Evolutionary conservation across 1,284 basidiomycete species (phyloP).

Genomic region (Earliella scabrosa): DNA sequence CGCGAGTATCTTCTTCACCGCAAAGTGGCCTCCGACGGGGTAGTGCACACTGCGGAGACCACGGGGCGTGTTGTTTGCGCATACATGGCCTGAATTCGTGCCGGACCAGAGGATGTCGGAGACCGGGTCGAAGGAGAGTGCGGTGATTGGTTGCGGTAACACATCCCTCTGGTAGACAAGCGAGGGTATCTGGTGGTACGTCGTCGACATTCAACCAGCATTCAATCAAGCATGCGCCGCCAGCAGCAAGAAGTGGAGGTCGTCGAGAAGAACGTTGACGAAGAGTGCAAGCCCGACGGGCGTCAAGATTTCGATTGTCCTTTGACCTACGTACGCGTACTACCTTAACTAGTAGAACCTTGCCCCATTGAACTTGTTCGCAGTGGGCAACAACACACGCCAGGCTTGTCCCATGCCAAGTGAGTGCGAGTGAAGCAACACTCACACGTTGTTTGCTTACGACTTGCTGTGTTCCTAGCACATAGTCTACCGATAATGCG

Average conservation of each 20-base stretch:
- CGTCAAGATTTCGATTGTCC: no score
- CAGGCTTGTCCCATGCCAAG: no score
- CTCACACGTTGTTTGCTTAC: no score
- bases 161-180: conserved; percentile 41
- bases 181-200: conserved; percentile 43
- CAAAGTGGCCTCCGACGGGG: conserved; percentile 63
- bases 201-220: conserved; percentile 43
- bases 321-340: no score
- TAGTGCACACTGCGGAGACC: conserved; percentile 80
- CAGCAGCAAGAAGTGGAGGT: neutral
- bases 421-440: no score
- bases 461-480: no score
- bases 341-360: no score
- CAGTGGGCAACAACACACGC: no score
- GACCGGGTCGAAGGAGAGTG: conserved; percentile 87
- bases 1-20: conserved; percentile 73
- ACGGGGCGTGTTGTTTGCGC: conserved; percentile 72
- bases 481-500: no score
- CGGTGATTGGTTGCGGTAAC: conserved; percentile 63
- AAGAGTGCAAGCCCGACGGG: no score
- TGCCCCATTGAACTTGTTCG: no score
- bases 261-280: no score
- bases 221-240: conserved; percentile 22
- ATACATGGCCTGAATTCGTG: conserved; percentile 72
- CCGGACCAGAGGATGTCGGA: conserved; percentile 93